These are phyloP conservation scores for Russula olivacea DNA, from an alignment of 768 basidiomycete genomes.

Conservation along the genomic window DNA sequence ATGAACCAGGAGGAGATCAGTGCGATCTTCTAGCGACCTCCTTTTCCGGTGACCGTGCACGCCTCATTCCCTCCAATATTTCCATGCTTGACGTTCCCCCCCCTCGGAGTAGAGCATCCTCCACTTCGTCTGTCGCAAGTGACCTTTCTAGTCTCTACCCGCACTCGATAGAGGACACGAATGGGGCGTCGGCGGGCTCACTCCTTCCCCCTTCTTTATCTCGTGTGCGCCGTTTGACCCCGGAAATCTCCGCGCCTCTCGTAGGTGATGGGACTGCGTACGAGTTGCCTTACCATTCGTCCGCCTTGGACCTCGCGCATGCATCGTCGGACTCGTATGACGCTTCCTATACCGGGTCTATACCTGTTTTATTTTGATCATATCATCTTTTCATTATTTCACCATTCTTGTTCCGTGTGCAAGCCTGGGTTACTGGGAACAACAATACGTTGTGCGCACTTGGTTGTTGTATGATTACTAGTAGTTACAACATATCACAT, in stretches of 20 bases:
- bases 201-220: slow-evolving; percentile 17
- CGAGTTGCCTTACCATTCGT: slow-evolving; percentile 9
- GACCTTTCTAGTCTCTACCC: slow-evolving; percentile 21
- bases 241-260: slow-evolving; percentile 5
- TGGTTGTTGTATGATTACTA: slow-evolving; percentile 14
- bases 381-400: slow-evolving; percentile 4
- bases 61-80: slow-evolving; percentile 7
- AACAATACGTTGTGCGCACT: slow-evolving; percentile 6
- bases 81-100: slow-evolving; percentile 15
- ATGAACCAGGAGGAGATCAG: slow-evolving; percentile 12
- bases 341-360: slow-evolving; percentile 12
- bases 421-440: background rate
- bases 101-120: slow-evolving; percentile 23
- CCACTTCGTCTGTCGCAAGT: slow-evolving; percentile 22
- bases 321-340: slow-evolving; percentile 14
- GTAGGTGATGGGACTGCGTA: slow-evolving; percentile 7
- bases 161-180: slow-evolving; percentile 17
- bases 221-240: slow-evolving; percentile 13
- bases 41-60: slow-evolving; percentile 1
- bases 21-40: slow-evolving; percentile 4
- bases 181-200: background rate
- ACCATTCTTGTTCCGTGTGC: slow-evolving; percentile 20
- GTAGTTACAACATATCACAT: slow-evolving; percentile 14
- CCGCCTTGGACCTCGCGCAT: slow-evolving; percentile 9
- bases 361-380: slow-evolving; percentile 20